These are phyloP conservation scores for Neurospora sp. DNA, from an alignment of 495 filamentous ascomycete species.

Conservation along the genomic window DNA sequence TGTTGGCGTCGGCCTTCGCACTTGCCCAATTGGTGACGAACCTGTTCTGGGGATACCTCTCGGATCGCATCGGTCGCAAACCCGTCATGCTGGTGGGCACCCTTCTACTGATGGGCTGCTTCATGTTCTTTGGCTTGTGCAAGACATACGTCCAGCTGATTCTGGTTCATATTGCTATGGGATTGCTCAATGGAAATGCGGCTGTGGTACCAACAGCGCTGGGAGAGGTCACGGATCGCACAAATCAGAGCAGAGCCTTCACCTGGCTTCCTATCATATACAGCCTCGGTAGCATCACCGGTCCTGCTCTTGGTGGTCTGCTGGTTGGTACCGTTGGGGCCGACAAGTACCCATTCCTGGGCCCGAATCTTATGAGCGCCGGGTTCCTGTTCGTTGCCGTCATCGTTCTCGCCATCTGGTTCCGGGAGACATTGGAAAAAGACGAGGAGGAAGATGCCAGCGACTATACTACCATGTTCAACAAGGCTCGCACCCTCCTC, in stretches of 20 bases:
- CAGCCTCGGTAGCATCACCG: conserved; percentile 84
- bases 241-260: conserved; percentile 86
- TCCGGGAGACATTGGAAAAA: conserved; percentile 83
- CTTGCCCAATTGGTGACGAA: conserved; percentile 86
- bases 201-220: conserved; percentile 82
- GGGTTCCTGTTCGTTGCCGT: conserved; percentile 63
- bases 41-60: conserved; percentile 88
- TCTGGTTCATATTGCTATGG: conserved; percentile 79
- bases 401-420: conserved; percentile 58
- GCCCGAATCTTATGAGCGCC: conserved; percentile 71
- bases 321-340: conserved; percentile 47
- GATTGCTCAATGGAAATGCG: conserved; percentile 82
- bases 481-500: conserved; percentile 4
- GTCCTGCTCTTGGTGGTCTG: conserved; percentile 80
- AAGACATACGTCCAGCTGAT: conserved; percentile 72
- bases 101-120: conserved; percentile 65
- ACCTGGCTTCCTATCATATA: conserved; percentile 90
- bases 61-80: conserved; percentile 83
- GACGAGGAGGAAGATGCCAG: conserved; percentile 32
- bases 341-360: conserved; percentile 67
- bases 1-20: conserved; percentile 83
- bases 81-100: conserved; percentile 87
- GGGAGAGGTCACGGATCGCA: conserved; percentile 89
- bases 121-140: conserved; percentile 82
- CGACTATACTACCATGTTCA: neutral